Conservation (phyloP, 1,284 basidiomycete genomes). For the Moniliella sp. region DNA sequence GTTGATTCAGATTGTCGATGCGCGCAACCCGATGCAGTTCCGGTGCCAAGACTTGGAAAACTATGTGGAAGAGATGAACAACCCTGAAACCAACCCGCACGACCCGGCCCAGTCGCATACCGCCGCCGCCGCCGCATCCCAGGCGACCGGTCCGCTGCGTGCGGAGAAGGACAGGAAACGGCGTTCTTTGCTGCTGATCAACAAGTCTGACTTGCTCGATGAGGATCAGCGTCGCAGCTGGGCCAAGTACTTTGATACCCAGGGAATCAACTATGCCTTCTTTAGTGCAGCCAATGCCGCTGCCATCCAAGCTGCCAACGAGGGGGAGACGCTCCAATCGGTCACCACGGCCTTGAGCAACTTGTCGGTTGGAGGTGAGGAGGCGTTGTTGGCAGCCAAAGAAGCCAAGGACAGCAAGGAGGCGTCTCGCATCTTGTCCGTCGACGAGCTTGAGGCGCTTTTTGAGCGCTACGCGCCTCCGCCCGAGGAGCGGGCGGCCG, state of each 20-base stretch:
- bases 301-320: slow-evolving; percentile 45
- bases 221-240: slow-evolving; percentile 56
- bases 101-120: slow-evolving; percentile 43
- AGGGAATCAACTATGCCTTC: slow-evolving; percentile 68
- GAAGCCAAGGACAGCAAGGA: slow-evolving; percentile 21
- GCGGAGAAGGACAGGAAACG: slow-evolving; percentile 39
- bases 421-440: slow-evolving; percentile 59
- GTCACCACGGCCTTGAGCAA: neutral
- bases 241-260: slow-evolving; percentile 78
- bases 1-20: slow-evolving; percentile 32
- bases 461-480: slow-evolving; percentile 59
- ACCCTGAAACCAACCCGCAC: too few species aligned
- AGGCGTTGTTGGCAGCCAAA: too few species aligned
- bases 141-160: too few species aligned
- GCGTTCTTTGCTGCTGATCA: slow-evolving; percentile 64
- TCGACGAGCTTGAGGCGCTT: slow-evolving; percentile 68
- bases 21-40: slow-evolving; percentile 29
- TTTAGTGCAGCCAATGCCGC: slow-evolving; percentile 84
- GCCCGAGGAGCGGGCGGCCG: slow-evolving; percentile 35
- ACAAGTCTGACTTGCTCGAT: slow-evolving; percentile 85
- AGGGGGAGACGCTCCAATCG: neutral
- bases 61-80: slow-evolving; percentile 17
- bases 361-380: neutral
- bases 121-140: too few species aligned
- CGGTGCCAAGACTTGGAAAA: slow-evolving; percentile 31